Percentiles rank a stretch among this genome's conserved stretches.
Evolutionary conservation across 2,329 filamentous ascomycete genomes (phyloP).

Genomic region (Arthrinium phaeospermum): DNA sequence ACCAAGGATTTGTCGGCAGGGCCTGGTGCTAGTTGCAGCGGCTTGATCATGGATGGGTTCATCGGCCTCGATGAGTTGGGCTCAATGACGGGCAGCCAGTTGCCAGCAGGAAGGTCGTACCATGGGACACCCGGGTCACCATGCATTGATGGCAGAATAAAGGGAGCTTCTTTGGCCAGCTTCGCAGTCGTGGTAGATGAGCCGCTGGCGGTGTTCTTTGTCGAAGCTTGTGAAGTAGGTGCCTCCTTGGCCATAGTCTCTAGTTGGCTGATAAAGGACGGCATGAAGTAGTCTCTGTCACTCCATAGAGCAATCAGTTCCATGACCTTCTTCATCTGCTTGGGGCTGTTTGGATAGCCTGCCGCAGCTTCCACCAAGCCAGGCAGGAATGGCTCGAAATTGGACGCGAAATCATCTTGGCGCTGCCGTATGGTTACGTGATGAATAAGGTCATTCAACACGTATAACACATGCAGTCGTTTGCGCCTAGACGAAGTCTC

Average conservation of each 20-base stretch:
- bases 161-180: slow-evolving; percentile 64
- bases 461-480: slow-evolving; percentile 76
- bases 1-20: slow-evolving; percentile 71
- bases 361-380: slow-evolving; percentile 66
- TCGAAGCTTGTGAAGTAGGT: slow-evolving; percentile 30
- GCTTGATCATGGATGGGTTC: slow-evolving; percentile 71
- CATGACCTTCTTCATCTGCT: slow-evolving; percentile 68
- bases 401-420: slow-evolving; percentile 56
- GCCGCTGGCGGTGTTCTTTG: slow-evolving; percentile 30
- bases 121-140: slow-evolving; percentile 76
- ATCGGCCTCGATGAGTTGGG: slow-evolving; percentile 79
- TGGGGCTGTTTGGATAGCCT: slow-evolving; percentile 64
- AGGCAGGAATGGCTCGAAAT: slow-evolving; percentile 64
- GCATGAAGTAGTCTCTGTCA: slow-evolving; percentile 66
- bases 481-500: slow-evolving; percentile 68
- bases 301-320: slow-evolving; percentile 74
- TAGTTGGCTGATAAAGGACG: slow-evolving; percentile 62
- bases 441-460: slow-evolving; percentile 80
- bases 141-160: slow-evolving; percentile 75
- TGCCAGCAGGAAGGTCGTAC: slow-evolving; percentile 83
- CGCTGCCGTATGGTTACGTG: slow-evolving; percentile 63
- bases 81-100: slow-evolving; percentile 79
- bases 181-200: slow-evolving; percentile 37
- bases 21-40: slow-evolving; percentile 71
- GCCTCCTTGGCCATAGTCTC: slow-evolving; percentile 58